Evolutionary conservation across 495 filamentous ascomycete species (phyloP).

Genomic region (Hypoxylon rickii): DNA sequence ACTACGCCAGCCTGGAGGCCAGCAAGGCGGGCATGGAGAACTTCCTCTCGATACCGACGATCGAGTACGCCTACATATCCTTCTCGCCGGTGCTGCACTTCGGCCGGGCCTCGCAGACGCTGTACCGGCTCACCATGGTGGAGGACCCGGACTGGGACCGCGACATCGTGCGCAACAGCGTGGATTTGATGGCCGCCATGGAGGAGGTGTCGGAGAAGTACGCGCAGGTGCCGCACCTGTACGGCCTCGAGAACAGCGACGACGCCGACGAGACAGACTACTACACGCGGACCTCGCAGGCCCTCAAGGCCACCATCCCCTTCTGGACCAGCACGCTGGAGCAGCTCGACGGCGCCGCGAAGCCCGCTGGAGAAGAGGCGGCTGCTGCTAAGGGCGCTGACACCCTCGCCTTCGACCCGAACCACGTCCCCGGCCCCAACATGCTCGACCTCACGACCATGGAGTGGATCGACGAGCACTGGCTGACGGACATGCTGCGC

Average conservation of each 20-base stretch:
- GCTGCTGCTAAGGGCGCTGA: not conserved
- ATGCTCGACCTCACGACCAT: conserved; percentile 18
- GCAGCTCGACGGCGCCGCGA: conserved; percentile 6
- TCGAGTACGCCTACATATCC: conserved; percentile 23
- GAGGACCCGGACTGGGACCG: conserved; percentile 34
- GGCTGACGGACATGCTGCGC: conserved; percentile 28
- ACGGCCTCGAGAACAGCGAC: conserved; percentile 23
- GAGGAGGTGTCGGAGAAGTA: conserved; percentile 17
- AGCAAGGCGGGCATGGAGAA: conserved; percentile 32
- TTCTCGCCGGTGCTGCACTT: conserved; percentile 33
- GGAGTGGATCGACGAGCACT: conserved; percentile 31
- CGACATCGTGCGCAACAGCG: conserved; percentile 8
- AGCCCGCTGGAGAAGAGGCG: not conserved
- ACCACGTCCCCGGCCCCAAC: not conserved
- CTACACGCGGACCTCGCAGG: conserved; percentile 24
- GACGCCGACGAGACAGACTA: conserved; percentile 27
- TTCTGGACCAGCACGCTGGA: conserved; percentile 25
- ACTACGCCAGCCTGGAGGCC: conserved; percentile 25
- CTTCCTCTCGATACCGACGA: conserved; percentile 23
- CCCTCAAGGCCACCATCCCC: conserved; percentile 23
- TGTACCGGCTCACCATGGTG: conserved; percentile 34
- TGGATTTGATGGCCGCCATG: conserved; percentile 24
- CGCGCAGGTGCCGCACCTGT: conserved; percentile 17
- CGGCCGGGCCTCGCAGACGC: conserved; percentile 26
- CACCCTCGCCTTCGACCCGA: not conserved